Evolutionary conservation across 2,329 filamentous ascomycete genomes (phyloP).

Genomic region (Drechslerella stenobrocha): DNA sequence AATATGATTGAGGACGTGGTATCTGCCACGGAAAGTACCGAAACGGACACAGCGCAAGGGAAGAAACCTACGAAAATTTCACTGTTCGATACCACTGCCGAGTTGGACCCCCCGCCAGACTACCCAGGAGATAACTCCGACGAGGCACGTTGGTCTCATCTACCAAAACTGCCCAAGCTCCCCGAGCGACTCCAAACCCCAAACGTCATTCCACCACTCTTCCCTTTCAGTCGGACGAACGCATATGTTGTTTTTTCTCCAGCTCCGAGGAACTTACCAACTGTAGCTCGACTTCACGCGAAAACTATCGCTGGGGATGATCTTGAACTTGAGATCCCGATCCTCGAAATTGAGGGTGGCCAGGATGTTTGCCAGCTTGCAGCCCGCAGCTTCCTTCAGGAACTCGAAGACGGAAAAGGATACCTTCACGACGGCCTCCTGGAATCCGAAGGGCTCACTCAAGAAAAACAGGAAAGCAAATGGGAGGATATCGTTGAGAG

Average conservation of each 20-base stretch:
- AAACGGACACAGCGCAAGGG: constrained; percentile 20
- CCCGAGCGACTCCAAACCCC: constrained; percentile 69
- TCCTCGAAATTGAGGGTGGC: constrained; percentile 56
- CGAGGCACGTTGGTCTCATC: constrained; percentile 24
- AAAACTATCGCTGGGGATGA: constrained; percentile 55
- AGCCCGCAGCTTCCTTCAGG: constrained; percentile 68
- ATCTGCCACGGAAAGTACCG: constrained; percentile 39
- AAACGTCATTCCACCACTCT: constrained; percentile 66
- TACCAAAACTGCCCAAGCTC: constrained; percentile 58
- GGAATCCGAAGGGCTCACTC: constrained; percentile 57
- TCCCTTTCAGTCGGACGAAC: constrained; percentile 67
- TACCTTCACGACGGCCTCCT: constrained; percentile 65
- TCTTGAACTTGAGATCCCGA: constrained; percentile 67
- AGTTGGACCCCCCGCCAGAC: constrained; percentile 57
- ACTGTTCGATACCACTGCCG: constrained; percentile 62
- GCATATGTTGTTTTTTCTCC: constrained; percentile 69
- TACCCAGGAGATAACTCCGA: constrained; percentile 28
- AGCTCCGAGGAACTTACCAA: constrained; percentile 62
- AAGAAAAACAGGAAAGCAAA: constrained; percentile 59
- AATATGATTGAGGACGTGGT: constrained; percentile 51
- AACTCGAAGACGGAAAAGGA: constrained; percentile 71
- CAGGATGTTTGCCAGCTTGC: constrained; percentile 64
- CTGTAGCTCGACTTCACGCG: constrained; percentile 63
- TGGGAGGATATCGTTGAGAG: constrained; percentile 66
- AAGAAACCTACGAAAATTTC: constrained; percentile 59